Evolutionary conservation across 148 eudicot species (phyloP).

Genomic region (Fagopyrum homotropicum): DNA sequence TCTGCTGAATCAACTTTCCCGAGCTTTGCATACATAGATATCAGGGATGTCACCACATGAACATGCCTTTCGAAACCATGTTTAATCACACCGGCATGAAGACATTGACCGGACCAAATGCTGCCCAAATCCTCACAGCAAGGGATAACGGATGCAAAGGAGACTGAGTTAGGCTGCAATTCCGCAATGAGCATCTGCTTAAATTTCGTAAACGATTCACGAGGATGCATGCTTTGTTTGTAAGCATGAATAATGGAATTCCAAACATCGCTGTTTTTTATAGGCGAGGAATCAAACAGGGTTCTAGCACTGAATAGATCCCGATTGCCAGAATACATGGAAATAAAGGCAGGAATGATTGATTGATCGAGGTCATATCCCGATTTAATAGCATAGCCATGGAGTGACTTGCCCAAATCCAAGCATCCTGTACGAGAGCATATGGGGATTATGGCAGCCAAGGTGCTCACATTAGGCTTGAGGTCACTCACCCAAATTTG

Average conservation of each 20-base stretch:
- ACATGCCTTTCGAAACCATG: conserved; percentile 34
- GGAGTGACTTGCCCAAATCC: conserved; percentile 38
- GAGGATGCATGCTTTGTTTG: conserved; percentile 29
- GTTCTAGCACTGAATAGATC: conserved; percentile 31
- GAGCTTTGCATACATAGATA: conserved; percentile 60
- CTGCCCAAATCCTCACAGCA: conserved; percentile 36
- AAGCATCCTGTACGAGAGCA: conserved; percentile 37
- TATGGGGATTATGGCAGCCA: conserved; percentile 49
- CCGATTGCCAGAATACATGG: conserved; percentile 42
- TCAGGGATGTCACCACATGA: conserved; percentile 45
- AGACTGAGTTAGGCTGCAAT: conserved; percentile 35
- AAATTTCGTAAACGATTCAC: conserved; percentile 36
- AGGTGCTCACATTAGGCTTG: conserved; percentile 48
- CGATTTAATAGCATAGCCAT: conserved; percentile 47
- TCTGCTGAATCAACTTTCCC: conserved; percentile 40
- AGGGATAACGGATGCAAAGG: conserved; percentile 55
- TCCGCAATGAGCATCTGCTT: conserved; percentile 28
- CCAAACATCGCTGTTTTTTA: conserved; percentile 38
- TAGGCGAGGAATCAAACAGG: conserved; percentile 33
- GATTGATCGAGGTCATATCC: conserved; percentile 34
- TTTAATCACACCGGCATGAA: conserved; percentile 49
- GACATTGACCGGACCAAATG: conserved; percentile 32
- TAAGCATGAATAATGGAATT: conserved; percentile 55
- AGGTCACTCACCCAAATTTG: conserved; percentile 28
- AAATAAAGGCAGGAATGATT: conserved; percentile 49